These are phyloP conservation scores for Allium cepa DNA, from an alignment of 106 monocot genomes.

Conservation along the genomic window DNA sequence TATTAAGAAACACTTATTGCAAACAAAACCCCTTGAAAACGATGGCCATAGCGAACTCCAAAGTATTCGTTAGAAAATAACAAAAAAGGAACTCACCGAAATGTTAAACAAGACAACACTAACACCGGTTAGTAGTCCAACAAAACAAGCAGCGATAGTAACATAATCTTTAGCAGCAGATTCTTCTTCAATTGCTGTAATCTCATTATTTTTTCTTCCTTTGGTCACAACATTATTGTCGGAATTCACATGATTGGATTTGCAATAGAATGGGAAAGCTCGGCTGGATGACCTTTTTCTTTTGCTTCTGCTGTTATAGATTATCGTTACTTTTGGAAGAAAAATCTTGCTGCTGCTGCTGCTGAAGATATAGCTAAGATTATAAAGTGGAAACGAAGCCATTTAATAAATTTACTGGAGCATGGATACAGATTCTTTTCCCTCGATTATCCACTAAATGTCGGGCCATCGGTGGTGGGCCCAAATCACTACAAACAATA, in stretches of 20 bases:
- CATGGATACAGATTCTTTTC: not conserved
- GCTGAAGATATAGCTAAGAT: not conserved
- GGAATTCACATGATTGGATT: not conserved
- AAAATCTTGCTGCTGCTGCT: not conserved
- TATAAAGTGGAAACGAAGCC: not conserved
- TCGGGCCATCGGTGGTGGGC: not conserved
- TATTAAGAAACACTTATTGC: no score
- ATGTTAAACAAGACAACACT: conserved; percentile 73
- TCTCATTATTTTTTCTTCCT: not conserved
- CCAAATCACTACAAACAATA: no score
- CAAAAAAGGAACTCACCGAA: conserved; percentile 20
- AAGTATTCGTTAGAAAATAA: no score
- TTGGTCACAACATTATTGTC: not conserved
- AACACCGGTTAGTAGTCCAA: conserved; percentile 85
- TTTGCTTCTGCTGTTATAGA: not conserved
- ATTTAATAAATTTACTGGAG: not conserved
- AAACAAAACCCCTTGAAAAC: no score
- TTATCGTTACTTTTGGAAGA: not conserved
- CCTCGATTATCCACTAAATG: not conserved
- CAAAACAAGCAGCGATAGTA: conserved; percentile 55
- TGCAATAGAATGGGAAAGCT: not conserved
- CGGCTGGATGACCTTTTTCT: not conserved
- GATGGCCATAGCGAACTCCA: no score
- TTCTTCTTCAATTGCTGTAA: conserved; percentile 2
- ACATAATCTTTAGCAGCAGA: conserved; percentile 31